Base-by-base conservation (phyloP, 23 red algal species). In the Gracilaria domingensis region DNA sequence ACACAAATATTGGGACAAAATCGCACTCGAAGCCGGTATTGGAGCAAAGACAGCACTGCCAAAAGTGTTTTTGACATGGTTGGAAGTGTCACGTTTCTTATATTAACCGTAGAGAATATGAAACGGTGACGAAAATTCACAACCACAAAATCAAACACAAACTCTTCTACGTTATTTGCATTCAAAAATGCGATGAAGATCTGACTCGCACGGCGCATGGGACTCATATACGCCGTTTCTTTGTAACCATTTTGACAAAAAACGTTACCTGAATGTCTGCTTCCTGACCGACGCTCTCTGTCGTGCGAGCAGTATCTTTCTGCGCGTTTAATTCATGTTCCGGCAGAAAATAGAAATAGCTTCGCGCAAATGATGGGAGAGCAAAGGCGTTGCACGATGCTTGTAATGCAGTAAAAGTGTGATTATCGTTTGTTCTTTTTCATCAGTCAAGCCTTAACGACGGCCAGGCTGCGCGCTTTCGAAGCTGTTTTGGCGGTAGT, bases 121-220 rank as follows among this genome's bases (percentile, higher is more conserved):
- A n/a, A n/a, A n/a, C n/a, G n/a, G n/a, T n/a, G n/a, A n/a, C n/a
- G n/a, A n/a, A n/a, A n/a, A n/a, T n/a, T n/a, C n/a, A n/a, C n/a
- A n/a, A n/a, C n/a, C n/a, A n/a, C n/a, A n/a, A n/a, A n/a, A n/a
- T n/a, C n/a, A n/a, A n/a, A n/a, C n/a, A n/a, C n/a, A n/a, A n/a
- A n/a, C n/a, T n/a, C n/a, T n/a, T n/a, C 45, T 48, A 5, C 45
- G 45, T 5, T 48, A 48, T 48, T 48, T 48, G 12, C 55, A 24
- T 8, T 14, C 17, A n/a, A 24, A 59, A 59, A 3, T 18, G 17
- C 55, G 23, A 4, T 3, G 23, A 70, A n/a, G 65, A 70, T 70
- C n/a, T 13, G 65, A 70, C 65, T 36, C 4, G 12, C 65, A 70
- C 65, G 65, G 65, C 65, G 65, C 65, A 37, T 70, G 12, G n/a